These are phyloP conservation scores for Aspergillus tanneri DNA, from an alignment of 2,329 filamentous ascomycete genomes.

Conservation along the genomic window DNA sequence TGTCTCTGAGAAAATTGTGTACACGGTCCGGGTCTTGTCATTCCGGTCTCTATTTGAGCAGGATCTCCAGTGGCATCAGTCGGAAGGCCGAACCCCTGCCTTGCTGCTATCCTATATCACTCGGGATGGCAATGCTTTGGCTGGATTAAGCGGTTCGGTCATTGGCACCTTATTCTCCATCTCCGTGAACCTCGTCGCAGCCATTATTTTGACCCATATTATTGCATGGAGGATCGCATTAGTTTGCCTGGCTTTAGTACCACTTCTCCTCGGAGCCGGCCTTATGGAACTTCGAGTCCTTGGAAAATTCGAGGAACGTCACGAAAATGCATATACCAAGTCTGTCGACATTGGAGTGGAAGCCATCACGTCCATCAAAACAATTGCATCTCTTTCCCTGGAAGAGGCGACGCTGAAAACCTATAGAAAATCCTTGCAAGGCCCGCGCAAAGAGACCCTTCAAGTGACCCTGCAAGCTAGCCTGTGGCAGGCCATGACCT, in stretches of 20 bases:
- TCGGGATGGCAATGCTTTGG: conserved; percentile 65
- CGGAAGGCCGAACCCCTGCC: conserved; percentile 60
- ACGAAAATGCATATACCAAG: conserved; percentile 52
- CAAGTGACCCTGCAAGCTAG: conserved; percentile 50
- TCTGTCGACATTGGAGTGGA: conserved; percentile 54
- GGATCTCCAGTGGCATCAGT: conserved; percentile 70
- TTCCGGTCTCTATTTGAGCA: conserved; percentile 66
- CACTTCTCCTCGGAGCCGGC: conserved; percentile 66
- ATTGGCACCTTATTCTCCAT: conserved; percentile 69
- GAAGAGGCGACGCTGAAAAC: conserved; percentile 50
- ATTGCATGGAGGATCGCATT: conserved; percentile 75
- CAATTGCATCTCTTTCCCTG: conserved; percentile 52
- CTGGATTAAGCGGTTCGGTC: conserved; percentile 68
- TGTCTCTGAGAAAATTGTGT: conserved; percentile 64
- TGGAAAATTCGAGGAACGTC: conserved; percentile 57
- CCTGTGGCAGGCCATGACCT: conserved; percentile 48
- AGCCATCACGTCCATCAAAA: conserved; percentile 53
- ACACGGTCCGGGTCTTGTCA: conserved; percentile 61
- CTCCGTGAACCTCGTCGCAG: conserved; percentile 64
- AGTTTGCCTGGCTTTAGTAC: conserved; percentile 67
- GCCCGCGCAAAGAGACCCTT: conserved; percentile 51
- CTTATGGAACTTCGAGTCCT: conserved; percentile 66
- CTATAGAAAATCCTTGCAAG: conserved; percentile 47
- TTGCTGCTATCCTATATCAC: conserved; percentile 67
- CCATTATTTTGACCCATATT: conserved; percentile 67